Base-by-base conservation (phyloP, 495 filamentous ascomycete species). In the Sphaerosporella brunnea region DNA sequence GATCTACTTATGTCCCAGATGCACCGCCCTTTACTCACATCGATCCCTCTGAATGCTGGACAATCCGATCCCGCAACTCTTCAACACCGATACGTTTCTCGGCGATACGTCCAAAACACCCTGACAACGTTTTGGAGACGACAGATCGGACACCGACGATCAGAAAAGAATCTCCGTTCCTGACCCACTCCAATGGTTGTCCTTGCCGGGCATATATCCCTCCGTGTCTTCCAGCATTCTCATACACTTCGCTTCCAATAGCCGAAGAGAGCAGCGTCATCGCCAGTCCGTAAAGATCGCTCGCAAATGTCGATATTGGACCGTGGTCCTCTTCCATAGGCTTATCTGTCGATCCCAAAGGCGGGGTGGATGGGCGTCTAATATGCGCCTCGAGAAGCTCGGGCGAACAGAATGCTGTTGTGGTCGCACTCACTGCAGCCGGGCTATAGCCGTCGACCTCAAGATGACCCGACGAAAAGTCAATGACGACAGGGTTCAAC, bases 161-260 rank as follows among this genome's bases (percentile, higher is more conserved):
- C 42, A 56, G 24, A 9, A 45, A 50, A 23, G 49, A 42, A 15
- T 60, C 57, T 7, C 51, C 57, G 2, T 37, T 36, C 40, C 54
- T 50, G 19, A 60, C 52, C 57, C 57, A 60, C 25, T 56, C 57
- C 25, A 60, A 32, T 19, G 57, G 57, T 4, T 60, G 48, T 28
- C 57, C 57, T 28, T 59, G 46, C 7, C 56, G 36, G 11, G 48
- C 57, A 49, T 60, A 60, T 19, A 60, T 60, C 5, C 49, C 56
- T 11, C 39, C 49, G 28, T 56, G 37, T 15, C 48, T 49, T 4
- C 53, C 57, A 13, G 44, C 49, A 35, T 59, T 58, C 28, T 23
- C 34, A 34, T 60, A 60, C 23, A 59, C 56, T 43, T 60, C 57
- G 2, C 38, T 56, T 24, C 57, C 57, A 15, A 60, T 49, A 20